Percentiles rank a stretch among this genome's conserved stretches.
Evolutionary conservation across 768 basidiomycete genomes (phyloP).

Genomic region (Naganishia antarctica): DNA sequence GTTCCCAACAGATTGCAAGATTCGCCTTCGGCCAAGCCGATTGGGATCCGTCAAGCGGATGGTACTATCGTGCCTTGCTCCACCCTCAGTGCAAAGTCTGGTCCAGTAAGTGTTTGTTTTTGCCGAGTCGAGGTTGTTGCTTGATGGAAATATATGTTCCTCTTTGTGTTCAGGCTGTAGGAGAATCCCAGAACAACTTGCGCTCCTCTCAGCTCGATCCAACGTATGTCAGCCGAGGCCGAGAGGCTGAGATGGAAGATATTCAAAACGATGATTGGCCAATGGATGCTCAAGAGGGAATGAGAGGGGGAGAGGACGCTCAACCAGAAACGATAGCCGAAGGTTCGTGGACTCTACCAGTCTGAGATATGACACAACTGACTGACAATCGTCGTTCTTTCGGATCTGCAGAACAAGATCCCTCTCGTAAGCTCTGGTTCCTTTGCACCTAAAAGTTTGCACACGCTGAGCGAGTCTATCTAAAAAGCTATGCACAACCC

Average conservation of each 20-base stretch:
- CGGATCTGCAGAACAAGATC: not conserved
- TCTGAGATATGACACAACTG: too few species aligned
- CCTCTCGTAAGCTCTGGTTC: not conserved
- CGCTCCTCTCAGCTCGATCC: constrained; percentile 17
- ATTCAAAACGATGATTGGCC: constrained; percentile 10
- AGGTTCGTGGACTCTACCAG: not conserved
- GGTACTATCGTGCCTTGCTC: constrained; percentile 9
- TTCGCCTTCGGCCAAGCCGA: not conserved
- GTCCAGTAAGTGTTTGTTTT: not conserved
- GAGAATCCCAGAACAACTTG: not conserved
- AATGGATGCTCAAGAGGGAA: not conserved
- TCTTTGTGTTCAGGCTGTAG: not conserved
- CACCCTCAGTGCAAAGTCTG: not conserved
- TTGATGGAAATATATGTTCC: too few species aligned
- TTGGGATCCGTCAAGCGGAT: constrained; percentile 18
- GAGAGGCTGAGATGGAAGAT: not conserved
- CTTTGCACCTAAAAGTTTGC: too few species aligned
- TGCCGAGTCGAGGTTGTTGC: too few species aligned
- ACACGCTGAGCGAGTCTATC: not conserved
- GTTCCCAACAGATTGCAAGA: not conserved
- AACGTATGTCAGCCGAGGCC: constrained; percentile 10
- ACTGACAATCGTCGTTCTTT: not conserved
- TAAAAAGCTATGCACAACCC: not conserved
- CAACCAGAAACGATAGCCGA: not conserved
- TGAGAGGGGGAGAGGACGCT: not conserved